phyloP scores from a whole-genome alignment of 164 flowering plant genomes.

The Berberis vulgaris region DNA sequence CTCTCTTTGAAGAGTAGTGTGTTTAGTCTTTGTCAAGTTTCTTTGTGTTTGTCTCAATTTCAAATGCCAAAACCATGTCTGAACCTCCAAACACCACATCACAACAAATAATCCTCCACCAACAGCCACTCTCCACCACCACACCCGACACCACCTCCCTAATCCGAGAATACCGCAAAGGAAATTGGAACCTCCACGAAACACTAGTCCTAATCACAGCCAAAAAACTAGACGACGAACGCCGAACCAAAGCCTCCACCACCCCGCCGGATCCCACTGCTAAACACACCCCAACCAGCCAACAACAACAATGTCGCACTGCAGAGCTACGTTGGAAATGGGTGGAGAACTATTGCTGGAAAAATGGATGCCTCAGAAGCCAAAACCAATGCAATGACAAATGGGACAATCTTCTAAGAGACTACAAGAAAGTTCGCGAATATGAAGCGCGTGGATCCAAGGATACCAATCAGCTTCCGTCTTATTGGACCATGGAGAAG shows the following conservation, averaged over 20 bases:
- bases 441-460: constrained; percentile 13
- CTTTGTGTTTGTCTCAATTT: not conserved
- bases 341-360: constrained; percentile 42
- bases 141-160: constrained; percentile 10
- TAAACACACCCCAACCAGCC: not conserved
- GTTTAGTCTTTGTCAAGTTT: too few relatives aligned
- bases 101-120: constrained; percentile 1
- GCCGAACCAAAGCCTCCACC: constrained; percentile 12
- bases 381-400: constrained; percentile 45
- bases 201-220: constrained; percentile 30
- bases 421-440: constrained; percentile 38
- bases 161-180: constrained; percentile 27
- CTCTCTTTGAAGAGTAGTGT: too few relatives aligned
- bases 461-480: not conserved
- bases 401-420: constrained; percentile 39
- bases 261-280: constrained; percentile 4
- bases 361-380: constrained; percentile 27
- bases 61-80: constrained; percentile 22
- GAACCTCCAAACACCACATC: constrained; percentile 19
- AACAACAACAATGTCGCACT: constrained; percentile 4
- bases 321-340: constrained; percentile 42
- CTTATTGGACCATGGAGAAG: constrained; percentile 35
- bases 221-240: constrained; percentile 29
- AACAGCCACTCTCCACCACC: constrained; percentile 2
- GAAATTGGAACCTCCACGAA: constrained; percentile 36